Percentiles rank a stretch among this genome's conserved stretches.
Conservation (phyloP, 1,284 basidiomycete genomes). For the Takashimella tepidaria region DNA sequence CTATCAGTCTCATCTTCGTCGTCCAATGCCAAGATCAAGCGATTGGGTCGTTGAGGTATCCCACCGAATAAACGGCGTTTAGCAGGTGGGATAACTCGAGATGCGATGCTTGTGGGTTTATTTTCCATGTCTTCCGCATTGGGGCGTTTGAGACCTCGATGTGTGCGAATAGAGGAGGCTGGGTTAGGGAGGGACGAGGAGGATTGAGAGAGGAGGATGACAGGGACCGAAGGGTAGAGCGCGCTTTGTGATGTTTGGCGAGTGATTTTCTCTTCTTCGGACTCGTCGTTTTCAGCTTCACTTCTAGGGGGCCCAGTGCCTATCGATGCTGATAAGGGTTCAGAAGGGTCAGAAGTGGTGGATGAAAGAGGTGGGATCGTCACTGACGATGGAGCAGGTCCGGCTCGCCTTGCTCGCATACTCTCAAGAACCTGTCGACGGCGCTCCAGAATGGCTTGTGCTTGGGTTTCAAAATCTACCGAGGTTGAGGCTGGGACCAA, state of each 20-base stretch:
- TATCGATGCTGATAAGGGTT: too few species aligned
- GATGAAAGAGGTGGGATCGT: not conserved
- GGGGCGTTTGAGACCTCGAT: slow-evolving; percentile 24
- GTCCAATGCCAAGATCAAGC: slow-evolving; percentile 23
- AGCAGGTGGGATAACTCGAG: slow-evolving; percentile 7
- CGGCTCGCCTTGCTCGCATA: not conserved
- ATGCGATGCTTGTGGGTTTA: not conserved
- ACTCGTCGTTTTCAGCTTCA: too few species aligned
- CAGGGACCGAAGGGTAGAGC: not conserved
- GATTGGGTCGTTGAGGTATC: slow-evolving; percentile 13
- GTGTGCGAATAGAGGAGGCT: not conserved
- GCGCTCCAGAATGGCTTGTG: not conserved
- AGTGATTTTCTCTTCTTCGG: not conserved
- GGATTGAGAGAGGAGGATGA: not conserved
- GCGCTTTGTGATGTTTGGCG: not conserved
- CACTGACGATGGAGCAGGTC: not conserved
- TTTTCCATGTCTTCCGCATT: slow-evolving; percentile 35
- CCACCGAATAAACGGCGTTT: slow-evolving; percentile 22
- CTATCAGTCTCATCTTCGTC: slow-evolving; percentile 20
- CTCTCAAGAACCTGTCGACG: not conserved
- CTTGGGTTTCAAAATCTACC: not conserved
- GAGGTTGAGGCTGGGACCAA: not conserved
- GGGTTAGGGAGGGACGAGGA: not conserved
- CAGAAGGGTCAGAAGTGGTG: not conserved
- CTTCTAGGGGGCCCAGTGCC: too few species aligned